Percentiles rank a stretch among this genome's conserved stretches.
Evolutionary conservation across 2,329 filamentous ascomycete species (phyloP).

Genomic region (Aspergillus chevalieri): DNA sequence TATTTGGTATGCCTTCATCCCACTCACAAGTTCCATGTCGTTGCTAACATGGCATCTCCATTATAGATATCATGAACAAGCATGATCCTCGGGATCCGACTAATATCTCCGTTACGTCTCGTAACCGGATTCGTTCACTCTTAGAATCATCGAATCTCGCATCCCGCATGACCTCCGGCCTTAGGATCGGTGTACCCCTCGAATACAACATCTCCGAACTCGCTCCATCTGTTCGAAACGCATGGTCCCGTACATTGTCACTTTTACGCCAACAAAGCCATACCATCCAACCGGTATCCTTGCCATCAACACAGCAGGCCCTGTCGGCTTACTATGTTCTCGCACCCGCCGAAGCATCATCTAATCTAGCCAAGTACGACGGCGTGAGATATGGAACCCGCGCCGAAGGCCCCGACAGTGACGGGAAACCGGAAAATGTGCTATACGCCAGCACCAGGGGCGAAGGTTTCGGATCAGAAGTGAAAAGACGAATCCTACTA

Average conservation of each 20-base stretch:
- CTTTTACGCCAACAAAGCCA: constrained; percentile 61
- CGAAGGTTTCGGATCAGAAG: constrained; percentile 72
- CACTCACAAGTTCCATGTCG: not conserved
- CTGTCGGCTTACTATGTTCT: constrained; percentile 93
- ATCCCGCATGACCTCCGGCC: constrained; percentile 21
- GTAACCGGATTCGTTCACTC: constrained; percentile 46
- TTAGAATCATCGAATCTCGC: constrained; percentile 23
- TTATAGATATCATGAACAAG: constrained; percentile 47
- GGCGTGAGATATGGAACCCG: constrained; percentile 82
- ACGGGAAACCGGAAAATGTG: constrained; percentile 45
- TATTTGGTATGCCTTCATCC: constrained; percentile 45
- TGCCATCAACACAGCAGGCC: constrained; percentile 78
- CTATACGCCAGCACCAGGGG: constrained; percentile 73
- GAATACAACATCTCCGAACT: constrained; percentile 91
- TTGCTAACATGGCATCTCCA: constrained; percentile 25
- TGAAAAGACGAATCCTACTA: constrained; percentile 77
- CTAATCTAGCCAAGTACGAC: constrained; percentile 94
- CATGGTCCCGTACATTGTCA: constrained; percentile 62
- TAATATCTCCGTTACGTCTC: constrained; percentile 53
- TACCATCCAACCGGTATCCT: constrained; percentile 65
- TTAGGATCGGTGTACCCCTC: constrained; percentile 54
- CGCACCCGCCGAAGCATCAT: constrained; percentile 89
- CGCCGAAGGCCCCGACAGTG: constrained; percentile 43
- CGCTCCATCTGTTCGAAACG: constrained; percentile 58
- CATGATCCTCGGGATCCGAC: constrained; percentile 71